Base-by-base conservation (phyloP, 345 rosid species). In the Eucalyptus pumila region DNA sequence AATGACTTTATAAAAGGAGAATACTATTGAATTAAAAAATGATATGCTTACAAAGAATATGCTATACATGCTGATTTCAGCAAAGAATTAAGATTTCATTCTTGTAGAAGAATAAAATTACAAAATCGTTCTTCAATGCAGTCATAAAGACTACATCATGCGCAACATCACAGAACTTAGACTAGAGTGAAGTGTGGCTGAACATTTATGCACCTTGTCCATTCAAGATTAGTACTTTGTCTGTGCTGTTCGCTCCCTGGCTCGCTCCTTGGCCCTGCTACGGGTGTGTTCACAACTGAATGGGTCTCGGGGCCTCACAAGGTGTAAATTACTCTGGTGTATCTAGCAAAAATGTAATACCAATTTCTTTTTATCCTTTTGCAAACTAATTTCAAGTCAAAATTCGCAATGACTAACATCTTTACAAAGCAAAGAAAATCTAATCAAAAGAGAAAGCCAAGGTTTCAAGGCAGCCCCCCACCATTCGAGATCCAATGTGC, bases 1-100 rank as follows among this genome's bases (percentile, higher is more conserved):
- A 96, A 96, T n/a, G 96, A 93, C 62, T 97, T 93, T 93, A 97
- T 96, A 72, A 92, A 90, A 94, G 99, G 98, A 91, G 95, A 96
- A 4, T 97, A 95, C 92, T 95, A 94, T 65, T 96, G 92, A 72
- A 76, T n/a, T 51, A 45, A 47, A 89, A 30, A 40, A n/a, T 4
- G 44, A 48, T 14, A 42, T 21, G 27, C 8, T 86, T 26, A 32
- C 17, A 34, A 27, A 86, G 44, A 50, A 32, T 21, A n/a, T 86
- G 44, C 62, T 51, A n/a, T 67, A 32, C 52, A 12, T 67, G 27
- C 92, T 88, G 30, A 83, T 88, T 67, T 42, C 88, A 69, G 81
- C 90, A 90, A 37, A 92, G 87, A 62, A 90, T 47, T 21, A 47
- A 88, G 72, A 93, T 76, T 86, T 90, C 91, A 44, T 89, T 89